Conservation (phyloP, 2,329 filamentous ascomycete genomes). For the Penicillium glabrum region DNA sequence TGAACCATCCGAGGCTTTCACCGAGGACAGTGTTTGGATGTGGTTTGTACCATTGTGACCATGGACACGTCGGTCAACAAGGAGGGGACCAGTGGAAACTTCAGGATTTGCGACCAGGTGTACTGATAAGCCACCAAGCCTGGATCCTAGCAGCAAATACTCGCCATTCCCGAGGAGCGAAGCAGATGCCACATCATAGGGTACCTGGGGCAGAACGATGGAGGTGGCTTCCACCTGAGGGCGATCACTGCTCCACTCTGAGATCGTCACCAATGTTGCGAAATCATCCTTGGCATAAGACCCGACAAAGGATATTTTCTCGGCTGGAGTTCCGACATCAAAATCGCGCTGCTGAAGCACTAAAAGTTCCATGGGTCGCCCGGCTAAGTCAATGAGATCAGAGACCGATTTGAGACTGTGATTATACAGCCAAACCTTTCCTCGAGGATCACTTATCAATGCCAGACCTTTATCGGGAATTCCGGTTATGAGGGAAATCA, state of each 20-base stretch:
- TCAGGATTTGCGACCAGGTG: slow-evolving; percentile 35
- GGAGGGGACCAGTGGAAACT: slow-evolving; percentile 21
- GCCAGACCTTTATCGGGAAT: slow-evolving; percentile 31
- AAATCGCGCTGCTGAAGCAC: slow-evolving; percentile 21
- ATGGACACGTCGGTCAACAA: slow-evolving; percentile 41
- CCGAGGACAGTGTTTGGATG: slow-evolving; percentile 43
- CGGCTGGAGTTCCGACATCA: neutral
- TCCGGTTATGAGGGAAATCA: slow-evolving; percentile 32
- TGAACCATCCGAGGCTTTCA: slow-evolving; percentile 9
- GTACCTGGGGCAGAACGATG: slow-evolving; percentile 37
- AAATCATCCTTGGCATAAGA: slow-evolving; percentile 26
- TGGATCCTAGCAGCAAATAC: slow-evolving; percentile 55
- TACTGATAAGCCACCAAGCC: slow-evolving; percentile 54
- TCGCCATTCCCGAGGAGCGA: slow-evolving; percentile 31
- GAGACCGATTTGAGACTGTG: slow-evolving; percentile 30
- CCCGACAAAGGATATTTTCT: slow-evolving; percentile 26
- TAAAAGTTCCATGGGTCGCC: slow-evolving; percentile 30
- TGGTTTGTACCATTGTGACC: slow-evolving; percentile 67
- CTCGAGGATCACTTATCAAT: slow-evolving; percentile 35
- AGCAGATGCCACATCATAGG: slow-evolving; percentile 55
- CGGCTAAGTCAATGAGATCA: slow-evolving; percentile 24
- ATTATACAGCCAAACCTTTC: slow-evolving; percentile 36
- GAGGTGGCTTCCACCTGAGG: slow-evolving; percentile 41
- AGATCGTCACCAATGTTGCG: slow-evolving; percentile 30
- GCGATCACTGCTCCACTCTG: slow-evolving; percentile 8